These are phyloP conservation scores for Phytophthora foliorum DNA, from an alignment of 352 stramenopile genomes.

Conservation along the genomic window DNA sequence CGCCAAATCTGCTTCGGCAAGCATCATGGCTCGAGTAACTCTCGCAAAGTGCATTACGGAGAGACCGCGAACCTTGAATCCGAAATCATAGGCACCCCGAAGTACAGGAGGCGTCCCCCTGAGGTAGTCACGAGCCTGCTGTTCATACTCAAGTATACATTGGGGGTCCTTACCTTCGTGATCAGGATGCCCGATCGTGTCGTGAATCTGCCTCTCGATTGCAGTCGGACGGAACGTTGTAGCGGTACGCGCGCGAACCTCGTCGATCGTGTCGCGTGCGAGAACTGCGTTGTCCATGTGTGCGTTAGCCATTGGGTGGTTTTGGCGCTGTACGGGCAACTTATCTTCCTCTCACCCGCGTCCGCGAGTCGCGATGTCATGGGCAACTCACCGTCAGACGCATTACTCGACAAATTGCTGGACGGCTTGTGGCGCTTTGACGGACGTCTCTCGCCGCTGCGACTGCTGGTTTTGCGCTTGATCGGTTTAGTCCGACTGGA, in stretches of 20 bases:
- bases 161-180: constrained; percentile 4
- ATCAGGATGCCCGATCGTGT: neutral
- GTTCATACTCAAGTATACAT: constrained; percentile 8
- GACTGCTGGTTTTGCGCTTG: neutral
- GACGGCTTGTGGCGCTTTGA: neutral
- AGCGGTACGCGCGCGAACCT: neutral
- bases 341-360: neutral
- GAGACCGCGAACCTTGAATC: neutral
- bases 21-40: neutral
- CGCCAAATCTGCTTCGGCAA: neutral
- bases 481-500: neutral
- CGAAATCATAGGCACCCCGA: constrained; percentile 3
- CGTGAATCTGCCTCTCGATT: neutral
- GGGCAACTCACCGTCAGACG: neutral
- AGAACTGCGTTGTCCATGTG: neutral
- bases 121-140: neutral
- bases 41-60: constrained; percentile 3
- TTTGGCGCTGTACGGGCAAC: neutral
- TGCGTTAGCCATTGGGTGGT: neutral
- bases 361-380: neutral
- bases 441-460: neutral
- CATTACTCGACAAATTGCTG: neutral
- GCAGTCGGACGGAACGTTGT: constrained; percentile 4
- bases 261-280: neutral
- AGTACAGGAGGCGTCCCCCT: neutral